Conservation (phyloP, 2,329 filamentous ascomycete species). For the Fusarium odoratissimum region DNA sequence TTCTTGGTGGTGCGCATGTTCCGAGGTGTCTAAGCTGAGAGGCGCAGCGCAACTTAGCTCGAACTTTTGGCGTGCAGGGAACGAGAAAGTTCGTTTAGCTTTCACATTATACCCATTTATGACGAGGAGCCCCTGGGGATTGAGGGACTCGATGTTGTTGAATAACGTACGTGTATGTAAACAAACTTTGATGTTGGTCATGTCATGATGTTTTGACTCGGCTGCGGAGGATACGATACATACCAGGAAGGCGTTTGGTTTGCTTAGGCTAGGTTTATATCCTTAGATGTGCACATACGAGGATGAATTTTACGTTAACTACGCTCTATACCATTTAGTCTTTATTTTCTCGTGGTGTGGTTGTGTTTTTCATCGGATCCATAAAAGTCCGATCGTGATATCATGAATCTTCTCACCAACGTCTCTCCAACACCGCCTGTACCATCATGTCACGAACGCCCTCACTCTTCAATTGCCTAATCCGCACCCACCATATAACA, state of each 20-base stretch:
- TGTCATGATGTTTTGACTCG: slow-evolving; percentile 27
- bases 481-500: slow-evolving; percentile 84
- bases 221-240: slow-evolving; percentile 19
- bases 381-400: slow-evolving; percentile 28
- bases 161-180: slow-evolving; percentile 30
- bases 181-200: slow-evolving; percentile 28
- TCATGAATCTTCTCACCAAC: background rate
- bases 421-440: background rate
- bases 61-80: slow-evolving; percentile 5
- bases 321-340: background rate
- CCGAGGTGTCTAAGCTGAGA: slow-evolving; percentile 67
- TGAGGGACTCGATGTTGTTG: slow-evolving; percentile 20
- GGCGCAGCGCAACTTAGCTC: background rate
- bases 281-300: slow-evolving; percentile 33
- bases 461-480: slow-evolving; percentile 58
- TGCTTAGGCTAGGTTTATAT: slow-evolving; percentile 23
- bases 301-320: slow-evolving; percentile 21
- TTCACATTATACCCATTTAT: slow-evolving; percentile 46
- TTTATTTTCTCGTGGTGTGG: background rate
- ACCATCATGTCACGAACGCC: slow-evolving; percentile 34
- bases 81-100: slow-evolving; percentile 17
- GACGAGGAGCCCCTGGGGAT: slow-evolving; percentile 18
- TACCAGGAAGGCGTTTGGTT: slow-evolving; percentile 36
- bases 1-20: slow-evolving; percentile 92
- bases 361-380: slow-evolving; percentile 12